A percentile compares a stretch with the other conserved stretches of the same genome.
These are phyloP conservation scores for Podila epicladia DNA, from an alignment of 192 early-diverging fungal genomes.

Conservation along the genomic window DNA sequence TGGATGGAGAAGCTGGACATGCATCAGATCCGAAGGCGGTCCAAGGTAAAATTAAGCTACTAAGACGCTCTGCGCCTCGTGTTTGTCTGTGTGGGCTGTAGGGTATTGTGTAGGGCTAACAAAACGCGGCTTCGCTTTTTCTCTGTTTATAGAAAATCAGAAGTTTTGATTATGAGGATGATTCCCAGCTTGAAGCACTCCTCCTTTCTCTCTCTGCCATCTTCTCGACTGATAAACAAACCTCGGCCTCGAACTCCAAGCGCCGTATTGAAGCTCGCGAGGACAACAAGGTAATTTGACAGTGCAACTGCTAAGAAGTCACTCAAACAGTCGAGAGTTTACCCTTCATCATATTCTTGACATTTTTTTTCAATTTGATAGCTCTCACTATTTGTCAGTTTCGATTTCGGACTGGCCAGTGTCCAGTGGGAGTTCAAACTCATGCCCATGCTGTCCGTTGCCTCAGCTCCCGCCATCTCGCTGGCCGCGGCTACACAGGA, in stretches of 20 bases:
- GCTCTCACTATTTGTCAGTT: constrained; percentile 15
- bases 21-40: constrained; percentile 28
- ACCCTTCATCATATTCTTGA: background rate
- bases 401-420: constrained; percentile 32
- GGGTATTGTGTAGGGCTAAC: background rate
- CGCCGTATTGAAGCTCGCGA: constrained; percentile 4
- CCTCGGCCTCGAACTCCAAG: constrained; percentile 4
- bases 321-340: background rate
- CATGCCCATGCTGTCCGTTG: constrained; percentile 13
- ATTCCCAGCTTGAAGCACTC: constrained; percentile 38
- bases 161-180: constrained; percentile 48
- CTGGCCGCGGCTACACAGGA: background rate
- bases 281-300: constrained; percentile 13
- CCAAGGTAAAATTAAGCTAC: constrained; percentile 8
- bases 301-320: background rate
- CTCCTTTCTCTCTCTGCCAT: constrained; percentile 26
- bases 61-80: background rate
- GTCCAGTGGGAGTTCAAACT: constrained; percentile 47
- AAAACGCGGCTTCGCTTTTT: background rate
- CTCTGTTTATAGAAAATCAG: constrained; percentile 11
- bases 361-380: background rate
- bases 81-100: background rate
- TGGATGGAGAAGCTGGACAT: constrained; percentile 39
- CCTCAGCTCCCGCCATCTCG: background rate
- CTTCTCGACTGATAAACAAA: constrained; percentile 8